phyloP scores from a whole-genome alignment of 257 asterid genomes.

The Primulina tabacum region DNA sequence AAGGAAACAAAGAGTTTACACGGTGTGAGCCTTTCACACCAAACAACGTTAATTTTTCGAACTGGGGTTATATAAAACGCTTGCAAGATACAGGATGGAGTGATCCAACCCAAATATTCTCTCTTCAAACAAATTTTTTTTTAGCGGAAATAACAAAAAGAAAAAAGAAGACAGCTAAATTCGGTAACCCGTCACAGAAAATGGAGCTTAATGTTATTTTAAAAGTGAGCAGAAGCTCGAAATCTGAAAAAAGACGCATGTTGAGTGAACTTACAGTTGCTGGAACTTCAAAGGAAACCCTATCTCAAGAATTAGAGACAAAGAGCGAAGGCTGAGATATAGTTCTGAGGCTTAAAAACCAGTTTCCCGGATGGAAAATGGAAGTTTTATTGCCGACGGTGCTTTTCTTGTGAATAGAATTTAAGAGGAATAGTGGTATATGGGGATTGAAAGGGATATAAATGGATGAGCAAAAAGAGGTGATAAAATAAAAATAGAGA shows the following conservation, averaged over 20 bases:
- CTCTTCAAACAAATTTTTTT: slow-evolving; percentile 6
- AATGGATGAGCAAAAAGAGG: slow-evolving; percentile 19
- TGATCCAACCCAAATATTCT: slow-evolving; percentile 15
- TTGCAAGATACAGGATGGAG: slow-evolving; percentile 18
- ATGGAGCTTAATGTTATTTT: neutral
- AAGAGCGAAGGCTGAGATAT: slow-evolving; percentile 18
- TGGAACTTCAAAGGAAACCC: slow-evolving; percentile 18
- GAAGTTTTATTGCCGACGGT: neutral
- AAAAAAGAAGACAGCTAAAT: neutral
- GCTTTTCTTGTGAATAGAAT: slow-evolving; percentile 38
- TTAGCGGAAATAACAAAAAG: neutral
- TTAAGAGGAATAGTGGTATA: slow-evolving; percentile 34
- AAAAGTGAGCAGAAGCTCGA: neutral
- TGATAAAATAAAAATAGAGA: slow-evolving; percentile 3
- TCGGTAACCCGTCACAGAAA: neutral
- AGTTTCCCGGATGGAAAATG: slow-evolving; percentile 5
- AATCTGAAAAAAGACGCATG: neutral
- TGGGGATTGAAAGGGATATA: slow-evolving; percentile 18
- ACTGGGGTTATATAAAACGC: slow-evolving; percentile 18
- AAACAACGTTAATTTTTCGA: neutral
- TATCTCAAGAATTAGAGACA: neutral
- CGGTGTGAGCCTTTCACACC: slow-evolving; percentile 16
- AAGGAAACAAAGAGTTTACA: slow-evolving; percentile 1
- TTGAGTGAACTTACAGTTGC: slow-evolving; percentile 12
- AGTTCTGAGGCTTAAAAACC: slow-evolving; percentile 16